These are phyloP conservation scores for Psilocybe cubensis DNA, from an alignment of 768 basidiomycete genomes.

Conservation along the genomic window DNA sequence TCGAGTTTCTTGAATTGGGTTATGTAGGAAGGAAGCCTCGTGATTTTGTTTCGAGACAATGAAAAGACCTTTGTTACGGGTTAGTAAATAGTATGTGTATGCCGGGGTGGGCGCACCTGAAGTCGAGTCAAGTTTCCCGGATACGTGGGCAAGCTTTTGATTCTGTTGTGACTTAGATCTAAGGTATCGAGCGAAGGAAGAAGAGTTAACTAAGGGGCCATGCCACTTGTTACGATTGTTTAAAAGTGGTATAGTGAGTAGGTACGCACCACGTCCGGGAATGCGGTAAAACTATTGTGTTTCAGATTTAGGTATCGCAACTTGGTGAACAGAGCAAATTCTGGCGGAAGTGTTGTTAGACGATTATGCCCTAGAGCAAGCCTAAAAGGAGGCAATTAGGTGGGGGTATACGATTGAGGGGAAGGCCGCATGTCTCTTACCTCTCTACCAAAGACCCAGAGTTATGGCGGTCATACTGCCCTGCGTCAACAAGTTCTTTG, in stretches of 20 bases:
- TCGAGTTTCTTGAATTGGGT: slow-evolving; percentile 71
- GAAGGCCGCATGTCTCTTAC: slow-evolving; percentile 33
- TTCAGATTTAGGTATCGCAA: slow-evolving; percentile 88
- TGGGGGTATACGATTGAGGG: neutral
- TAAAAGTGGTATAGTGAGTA: slow-evolving; percentile 1
- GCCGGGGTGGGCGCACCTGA: slow-evolving; percentile 46
- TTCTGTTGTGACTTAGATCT: slow-evolving; percentile 92
- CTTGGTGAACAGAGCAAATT: slow-evolving; percentile 71
- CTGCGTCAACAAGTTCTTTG: slow-evolving; percentile 68
- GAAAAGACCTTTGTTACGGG: slow-evolving; percentile 70
- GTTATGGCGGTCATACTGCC: slow-evolving; percentile 49
- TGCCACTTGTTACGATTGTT: slow-evolving; percentile 7
- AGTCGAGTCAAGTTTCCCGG: slow-evolving; percentile 82
- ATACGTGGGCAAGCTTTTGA: slow-evolving; percentile 75
- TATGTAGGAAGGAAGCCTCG: slow-evolving; percentile 79
- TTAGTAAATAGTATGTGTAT: neutral
- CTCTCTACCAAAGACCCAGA: slow-evolving; percentile 61
- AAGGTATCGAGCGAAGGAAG: slow-evolving; percentile 91
- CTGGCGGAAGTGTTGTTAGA: slow-evolving; percentile 73
- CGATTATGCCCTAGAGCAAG: slow-evolving; percentile 88
- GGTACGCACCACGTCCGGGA: slow-evolving; percentile 83
- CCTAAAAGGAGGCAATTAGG: slow-evolving; percentile 40
- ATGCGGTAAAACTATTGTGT: slow-evolving; percentile 78
- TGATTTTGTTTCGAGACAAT: slow-evolving; percentile 83
- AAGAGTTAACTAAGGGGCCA: slow-evolving; percentile 63